Evolutionary conservation across 306 rosid genomes (phyloP).

Genomic region (Acacia confusa): DNA sequence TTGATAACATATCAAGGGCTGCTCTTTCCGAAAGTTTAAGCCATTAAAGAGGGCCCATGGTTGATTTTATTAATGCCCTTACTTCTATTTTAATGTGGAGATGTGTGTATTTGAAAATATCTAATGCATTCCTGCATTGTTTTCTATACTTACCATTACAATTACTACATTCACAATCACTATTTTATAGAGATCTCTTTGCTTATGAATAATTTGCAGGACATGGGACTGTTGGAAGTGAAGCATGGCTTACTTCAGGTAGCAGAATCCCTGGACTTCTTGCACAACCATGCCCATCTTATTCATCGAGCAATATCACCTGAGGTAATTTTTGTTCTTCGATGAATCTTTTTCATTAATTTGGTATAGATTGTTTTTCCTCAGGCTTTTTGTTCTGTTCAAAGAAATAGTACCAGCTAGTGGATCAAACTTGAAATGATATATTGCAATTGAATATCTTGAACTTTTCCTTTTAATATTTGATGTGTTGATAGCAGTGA

Average conservation of each 20-base stretch:
- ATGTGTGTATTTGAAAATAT: background rate
- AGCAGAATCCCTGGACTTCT: constrained; percentile 90
- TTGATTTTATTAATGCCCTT: background rate
- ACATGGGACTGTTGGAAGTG: constrained; percentile 91
- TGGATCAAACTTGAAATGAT: constrained; percentile 5
- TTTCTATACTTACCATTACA: background rate
- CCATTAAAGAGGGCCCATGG: background rate
- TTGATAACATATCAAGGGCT: background rate
- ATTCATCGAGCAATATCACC: constrained; percentile 93
- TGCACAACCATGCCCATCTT: constrained; percentile 88
- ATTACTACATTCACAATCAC: background rate
- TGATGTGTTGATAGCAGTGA: background rate
- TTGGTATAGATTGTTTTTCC: constrained; percentile 8
- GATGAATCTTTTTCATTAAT: background rate
- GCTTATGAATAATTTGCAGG: constrained; percentile 46
- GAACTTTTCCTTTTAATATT: constrained; percentile 1
- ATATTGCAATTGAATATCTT: background rate
- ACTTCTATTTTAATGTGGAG: background rate
- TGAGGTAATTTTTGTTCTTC: constrained; percentile 50
- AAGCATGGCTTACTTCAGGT: constrained; percentile 97
- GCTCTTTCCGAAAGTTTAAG: background rate
- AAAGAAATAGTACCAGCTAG: background rate
- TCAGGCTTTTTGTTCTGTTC: background rate
- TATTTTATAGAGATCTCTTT: background rate
- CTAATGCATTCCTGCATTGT: background rate